phyloP scores from a whole-genome alignment of 78 protist genomes.

The Guillardia theta region DNA sequence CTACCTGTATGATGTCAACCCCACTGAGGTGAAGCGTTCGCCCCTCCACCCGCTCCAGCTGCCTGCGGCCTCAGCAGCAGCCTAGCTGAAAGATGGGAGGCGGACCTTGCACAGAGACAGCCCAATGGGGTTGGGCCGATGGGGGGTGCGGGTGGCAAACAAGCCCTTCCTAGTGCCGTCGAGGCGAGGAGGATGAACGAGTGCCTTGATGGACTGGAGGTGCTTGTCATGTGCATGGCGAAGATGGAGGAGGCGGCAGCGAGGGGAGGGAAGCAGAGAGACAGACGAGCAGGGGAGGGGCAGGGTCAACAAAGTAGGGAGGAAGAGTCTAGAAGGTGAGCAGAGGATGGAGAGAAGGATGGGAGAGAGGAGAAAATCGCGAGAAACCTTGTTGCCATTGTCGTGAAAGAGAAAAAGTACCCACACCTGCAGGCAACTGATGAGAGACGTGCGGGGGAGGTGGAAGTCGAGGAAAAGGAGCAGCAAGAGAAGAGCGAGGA shows the following conservation, averaged over 20 bases:
- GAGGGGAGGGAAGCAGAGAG: too few species aligned
- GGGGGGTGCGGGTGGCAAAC: slow-evolving; percentile 59
- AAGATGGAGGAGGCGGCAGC: too few species aligned
- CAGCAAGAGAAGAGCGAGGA: too few species aligned
- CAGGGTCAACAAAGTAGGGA: background rate
- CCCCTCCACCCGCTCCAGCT: background rate
- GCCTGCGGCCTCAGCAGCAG: background rate
- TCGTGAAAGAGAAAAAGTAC: background rate
- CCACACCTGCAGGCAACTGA: too few species aligned
- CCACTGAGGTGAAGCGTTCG: background rate
- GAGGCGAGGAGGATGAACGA: background rate
- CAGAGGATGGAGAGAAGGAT: background rate
- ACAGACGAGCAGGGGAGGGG: too few species aligned
- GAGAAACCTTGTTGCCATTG: background rate
- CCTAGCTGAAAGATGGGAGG: too few species aligned
- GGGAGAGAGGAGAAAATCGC: background rate
- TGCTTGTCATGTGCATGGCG: too few species aligned
- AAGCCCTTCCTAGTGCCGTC: background rate
- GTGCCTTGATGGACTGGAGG: background rate
- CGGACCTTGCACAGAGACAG: slow-evolving; percentile 36
- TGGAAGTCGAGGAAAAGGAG: too few species aligned
- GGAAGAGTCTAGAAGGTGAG: background rate
- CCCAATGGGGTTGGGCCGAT: slow-evolving; percentile 56
- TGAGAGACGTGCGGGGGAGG: too few species aligned
- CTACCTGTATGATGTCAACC: background rate